Percentiles rank a stretch among this genome's conserved stretches.
These are phyloP conservation scores for Phytophthora cryptogea DNA, from an alignment of 352 stramenopile genomes.

Conservation along the genomic window DNA sequence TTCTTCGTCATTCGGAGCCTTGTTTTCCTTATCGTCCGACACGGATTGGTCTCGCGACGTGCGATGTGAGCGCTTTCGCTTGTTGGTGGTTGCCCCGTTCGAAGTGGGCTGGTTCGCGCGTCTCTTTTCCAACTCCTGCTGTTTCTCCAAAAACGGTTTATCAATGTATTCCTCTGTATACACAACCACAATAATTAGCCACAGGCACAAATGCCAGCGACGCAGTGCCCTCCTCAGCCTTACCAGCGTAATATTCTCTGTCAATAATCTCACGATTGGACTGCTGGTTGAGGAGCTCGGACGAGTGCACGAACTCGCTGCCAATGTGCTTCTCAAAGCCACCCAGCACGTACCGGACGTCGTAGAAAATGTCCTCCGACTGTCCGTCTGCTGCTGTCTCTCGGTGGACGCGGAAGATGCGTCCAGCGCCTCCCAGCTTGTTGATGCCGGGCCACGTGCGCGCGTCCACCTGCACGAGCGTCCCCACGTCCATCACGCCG, in stretches of 20 bases:
- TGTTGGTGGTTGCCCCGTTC: constrained; percentile 4
- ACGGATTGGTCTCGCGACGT: neutral
- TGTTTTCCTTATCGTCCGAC: neutral
- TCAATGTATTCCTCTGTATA: constrained; percentile 63
- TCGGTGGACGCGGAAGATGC: constrained; percentile 49
- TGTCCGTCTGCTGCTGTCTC: constrained; percentile 28
- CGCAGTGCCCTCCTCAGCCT: neutral
- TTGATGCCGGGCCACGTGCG: constrained; percentile 90
- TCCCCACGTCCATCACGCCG: constrained; percentile 41
- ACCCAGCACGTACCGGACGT: constrained; percentile 83
- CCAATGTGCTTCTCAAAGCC: constrained; percentile 79
- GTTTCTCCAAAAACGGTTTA: constrained; percentile 35
- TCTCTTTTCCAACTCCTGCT: constrained; percentile 17
- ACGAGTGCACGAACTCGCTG: constrained; percentile 67
- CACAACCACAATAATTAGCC: constrained; percentile 5
- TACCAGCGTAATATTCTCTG: constrained; percentile 75
- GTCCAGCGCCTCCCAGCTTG: constrained; percentile 75
- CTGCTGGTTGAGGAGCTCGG: constrained; percentile 43
- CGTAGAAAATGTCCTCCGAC: constrained; percentile 58
- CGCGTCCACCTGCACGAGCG: constrained; percentile 62
- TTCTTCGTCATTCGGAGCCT: constrained; percentile 3
- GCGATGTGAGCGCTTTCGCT: constrained; percentile 22
- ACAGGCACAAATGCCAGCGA: neutral
- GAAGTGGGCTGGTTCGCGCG: constrained; percentile 7
- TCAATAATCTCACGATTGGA: constrained; percentile 43